Percentiles rank a stretch among this genome's conserved stretches.
Conservation (phyloP, 768 basidiomycete genomes). For the Mycena maculata region DNA sequence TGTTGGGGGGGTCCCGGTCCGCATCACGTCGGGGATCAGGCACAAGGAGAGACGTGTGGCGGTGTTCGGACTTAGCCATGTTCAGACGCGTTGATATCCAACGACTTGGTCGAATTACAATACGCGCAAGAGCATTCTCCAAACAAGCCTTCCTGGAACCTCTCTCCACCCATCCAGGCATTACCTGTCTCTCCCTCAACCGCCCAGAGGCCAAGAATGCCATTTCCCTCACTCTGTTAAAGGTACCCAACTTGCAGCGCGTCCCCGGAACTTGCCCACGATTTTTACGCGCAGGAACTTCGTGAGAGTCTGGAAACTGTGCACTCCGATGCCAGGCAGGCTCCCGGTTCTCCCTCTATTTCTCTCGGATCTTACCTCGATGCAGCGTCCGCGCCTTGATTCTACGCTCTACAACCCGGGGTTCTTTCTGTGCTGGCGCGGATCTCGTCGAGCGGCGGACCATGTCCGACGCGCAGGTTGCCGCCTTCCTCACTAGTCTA, state of each 20-base stretch:
- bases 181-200: slow-evolving; percentile 82
- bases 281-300: slow-evolving; percentile 65
- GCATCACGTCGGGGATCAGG: too few species aligned
- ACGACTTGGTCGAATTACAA: not conserved
- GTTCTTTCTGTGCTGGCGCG: slow-evolving; percentile 92
- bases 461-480: slow-evolving; percentile 81
- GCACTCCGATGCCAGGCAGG: slow-evolving; percentile 74
- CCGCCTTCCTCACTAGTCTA: slow-evolving; percentile 81
- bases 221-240: slow-evolving; percentile 78
- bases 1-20: too few species aligned
- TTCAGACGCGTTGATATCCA: slow-evolving; percentile 4
- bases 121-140: slow-evolving; percentile 21
- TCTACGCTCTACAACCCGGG: slow-evolving; percentile 80
- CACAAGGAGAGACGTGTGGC: too few species aligned
- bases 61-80: too few species aligned
- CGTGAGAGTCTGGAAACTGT: slow-evolving; percentile 74
- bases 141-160: slow-evolving; percentile 64
- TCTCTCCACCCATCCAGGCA: slow-evolving; percentile 66
- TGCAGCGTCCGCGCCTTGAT: slow-evolving; percentile 82
- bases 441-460: slow-evolving; percentile 87
- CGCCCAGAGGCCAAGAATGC: slow-evolving; percentile 89
- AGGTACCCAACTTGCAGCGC: slow-evolving; percentile 51
- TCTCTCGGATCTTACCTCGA: slow-evolving; percentile 19
- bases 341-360: slow-evolving; percentile 7
- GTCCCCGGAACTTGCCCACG: slow-evolving; percentile 16